A percentile compares a stretch with the other conserved stretches of the same genome.
These are phyloP conservation scores for Alternaria triticina DNA, from an alignment of 2,329 filamentous ascomycete genomes.

Conservation along the genomic window DNA sequence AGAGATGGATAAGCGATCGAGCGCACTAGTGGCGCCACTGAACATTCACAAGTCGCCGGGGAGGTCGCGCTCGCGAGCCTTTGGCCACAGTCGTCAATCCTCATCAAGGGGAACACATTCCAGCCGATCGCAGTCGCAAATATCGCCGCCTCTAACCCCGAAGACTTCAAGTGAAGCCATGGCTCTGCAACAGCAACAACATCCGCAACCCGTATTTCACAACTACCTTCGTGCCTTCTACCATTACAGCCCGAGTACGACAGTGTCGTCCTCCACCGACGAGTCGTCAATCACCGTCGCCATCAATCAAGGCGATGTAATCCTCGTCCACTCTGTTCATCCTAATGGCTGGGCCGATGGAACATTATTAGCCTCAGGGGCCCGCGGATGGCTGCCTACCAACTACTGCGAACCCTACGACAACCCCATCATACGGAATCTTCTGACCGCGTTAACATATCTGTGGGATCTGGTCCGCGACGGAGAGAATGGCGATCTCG, in stretches of 20 bases:
- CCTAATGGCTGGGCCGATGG: constrained; percentile 99
- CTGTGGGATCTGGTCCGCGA: constrained; percentile 91
- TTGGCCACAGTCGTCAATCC: constrained; percentile 39
- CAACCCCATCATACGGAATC: constrained; percentile 80
- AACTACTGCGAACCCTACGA: constrained; percentile 98
- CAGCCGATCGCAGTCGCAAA: constrained; percentile 56
- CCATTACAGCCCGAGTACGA: constrained; percentile 81
- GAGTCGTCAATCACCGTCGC: constrained; percentile 74
- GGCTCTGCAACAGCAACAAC: constrained; percentile 51
- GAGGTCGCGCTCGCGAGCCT: constrained; percentile 31
- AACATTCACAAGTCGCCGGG: constrained; percentile 47
- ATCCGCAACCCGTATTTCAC: constrained; percentile 75
- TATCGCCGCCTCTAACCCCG: constrained; percentile 80
- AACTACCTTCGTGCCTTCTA: constrained; percentile 96
- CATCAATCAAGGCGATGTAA: constrained; percentile 87
- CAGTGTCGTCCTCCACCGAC: constrained; percentile 78
- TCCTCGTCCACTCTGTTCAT: constrained; percentile 94
- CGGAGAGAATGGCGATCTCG: constrained; percentile 74
- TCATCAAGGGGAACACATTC: constrained; percentile 42
- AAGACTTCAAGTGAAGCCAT: constrained; percentile 70
- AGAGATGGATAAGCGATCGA: constrained; percentile 41
- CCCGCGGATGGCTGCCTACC: constrained; percentile 92
- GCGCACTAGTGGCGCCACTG: constrained; percentile 45
- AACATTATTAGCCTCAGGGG: constrained; percentile 83
- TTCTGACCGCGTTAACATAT: constrained; percentile 85